A percentile compares a stretch with the other conserved stretches of the same genome.
These are phyloP conservation scores for Xylaria sp. DNA, from an alignment of 495 filamentous ascomycete species.

Conservation along the genomic window DNA sequence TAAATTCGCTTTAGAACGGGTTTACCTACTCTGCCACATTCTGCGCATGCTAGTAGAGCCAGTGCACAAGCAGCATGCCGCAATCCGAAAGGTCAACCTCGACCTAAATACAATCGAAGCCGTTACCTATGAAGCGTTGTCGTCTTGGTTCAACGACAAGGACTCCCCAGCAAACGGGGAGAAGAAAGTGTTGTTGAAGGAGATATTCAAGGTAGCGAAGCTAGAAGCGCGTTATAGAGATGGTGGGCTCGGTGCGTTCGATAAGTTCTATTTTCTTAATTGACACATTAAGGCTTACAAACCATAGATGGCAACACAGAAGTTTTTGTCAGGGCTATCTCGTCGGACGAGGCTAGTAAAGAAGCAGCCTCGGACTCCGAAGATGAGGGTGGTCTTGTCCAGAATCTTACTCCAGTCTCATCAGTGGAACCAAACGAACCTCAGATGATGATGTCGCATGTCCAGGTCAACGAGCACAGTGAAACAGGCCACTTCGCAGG, in stretches of 20 bases:
- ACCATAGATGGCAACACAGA: conserved; percentile 45
- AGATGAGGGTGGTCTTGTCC: conserved; percentile 42
- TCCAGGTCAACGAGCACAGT: conserved; percentile 38
- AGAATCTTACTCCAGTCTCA: conserved; percentile 32
- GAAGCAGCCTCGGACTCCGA: conserved; percentile 36
- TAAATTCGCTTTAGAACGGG: conserved; percentile 56
- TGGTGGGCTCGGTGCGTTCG: conserved; percentile 64
- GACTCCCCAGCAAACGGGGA: conserved; percentile 49
- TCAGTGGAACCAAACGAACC: conserved; percentile 35
- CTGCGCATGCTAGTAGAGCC: conserved; percentile 63
- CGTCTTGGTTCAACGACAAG: conserved; percentile 52
- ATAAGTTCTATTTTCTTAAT: not conserved
- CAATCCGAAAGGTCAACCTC: conserved; percentile 47
- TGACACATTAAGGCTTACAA: conserved; percentile 25
- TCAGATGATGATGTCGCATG: conserved; percentile 37
- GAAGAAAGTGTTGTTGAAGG: conserved; percentile 60
- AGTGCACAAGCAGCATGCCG: conserved; percentile 43
- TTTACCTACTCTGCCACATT: conserved; percentile 68
- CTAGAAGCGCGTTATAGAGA: conserved; percentile 67
- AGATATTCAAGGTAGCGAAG: conserved; percentile 71
- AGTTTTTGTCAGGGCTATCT: conserved; percentile 49
- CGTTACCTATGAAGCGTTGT: conserved; percentile 53
- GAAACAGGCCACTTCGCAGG: conserved; percentile 41
- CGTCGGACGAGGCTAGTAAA: conserved; percentile 33
- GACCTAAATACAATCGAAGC: conserved; percentile 55